phyloP scores from a whole-genome alignment of 108 stramenopile species.

The Stephanodiscus triporus region DNA sequence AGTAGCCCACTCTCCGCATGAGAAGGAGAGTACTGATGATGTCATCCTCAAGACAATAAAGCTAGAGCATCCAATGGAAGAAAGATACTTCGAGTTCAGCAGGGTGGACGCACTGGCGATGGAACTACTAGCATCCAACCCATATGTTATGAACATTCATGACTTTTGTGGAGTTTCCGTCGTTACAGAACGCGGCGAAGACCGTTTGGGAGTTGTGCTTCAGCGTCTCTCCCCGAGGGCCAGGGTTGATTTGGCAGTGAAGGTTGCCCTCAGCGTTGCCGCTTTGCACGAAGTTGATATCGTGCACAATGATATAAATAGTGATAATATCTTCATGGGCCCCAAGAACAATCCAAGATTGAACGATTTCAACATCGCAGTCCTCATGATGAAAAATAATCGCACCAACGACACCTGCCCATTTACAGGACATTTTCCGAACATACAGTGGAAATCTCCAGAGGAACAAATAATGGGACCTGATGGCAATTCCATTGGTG shows the following conservation, averaged over 20 bases:
- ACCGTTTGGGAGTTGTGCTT: slow-evolving; percentile 11
- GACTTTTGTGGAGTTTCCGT: slow-evolving; percentile 78
- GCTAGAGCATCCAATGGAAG: slow-evolving; percentile 78
- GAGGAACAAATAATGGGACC: slow-evolving; percentile 34
- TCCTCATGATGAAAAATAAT: slow-evolving; percentile 45
- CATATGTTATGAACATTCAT: slow-evolving; percentile 56
- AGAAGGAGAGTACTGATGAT: slow-evolving; percentile 2
- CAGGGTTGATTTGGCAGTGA: slow-evolving; percentile 46
- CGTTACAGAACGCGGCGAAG: slow-evolving; percentile 41
- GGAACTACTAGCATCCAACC: slow-evolving; percentile 65
- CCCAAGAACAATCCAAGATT: slow-evolving; percentile 20
- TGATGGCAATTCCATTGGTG: slow-evolving; percentile 20
- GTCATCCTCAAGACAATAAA: slow-evolving; percentile 40
- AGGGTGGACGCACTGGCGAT: slow-evolving; percentile 67
- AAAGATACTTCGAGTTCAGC: slow-evolving; percentile 83
- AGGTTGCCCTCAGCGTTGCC: slow-evolving; percentile 63
- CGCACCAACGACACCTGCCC: slow-evolving; percentile 29
- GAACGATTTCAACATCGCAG: slow-evolving; percentile 59
- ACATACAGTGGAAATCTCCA: slow-evolving; percentile 45
- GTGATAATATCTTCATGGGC: slow-evolving; percentile 45
- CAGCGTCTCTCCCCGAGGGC: slow-evolving; percentile 37
- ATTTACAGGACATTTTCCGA: slow-evolving; percentile 47
- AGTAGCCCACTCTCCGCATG: background rate
- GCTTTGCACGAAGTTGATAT: slow-evolving; percentile 66
- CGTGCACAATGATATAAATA: slow-evolving; percentile 57